phyloP scores from a whole-genome alignment of 2,329 filamentous ascomycete genomes.

The Penicillium sclerotiorum region DNA sequence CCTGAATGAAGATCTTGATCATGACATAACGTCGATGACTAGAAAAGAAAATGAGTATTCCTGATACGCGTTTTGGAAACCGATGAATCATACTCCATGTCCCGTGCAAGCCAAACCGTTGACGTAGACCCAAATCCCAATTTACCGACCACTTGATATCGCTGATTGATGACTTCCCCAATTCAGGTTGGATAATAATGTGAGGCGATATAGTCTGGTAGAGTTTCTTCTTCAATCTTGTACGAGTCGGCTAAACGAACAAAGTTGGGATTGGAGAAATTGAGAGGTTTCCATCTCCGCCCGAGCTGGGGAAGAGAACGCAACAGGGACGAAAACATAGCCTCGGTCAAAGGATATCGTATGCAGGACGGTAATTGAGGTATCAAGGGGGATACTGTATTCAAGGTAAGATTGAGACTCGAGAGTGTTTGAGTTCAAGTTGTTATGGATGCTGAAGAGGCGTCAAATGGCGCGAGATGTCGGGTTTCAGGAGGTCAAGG shows the following conservation, averaged over 20 bases:
- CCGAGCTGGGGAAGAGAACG: constrained; percentile 27
- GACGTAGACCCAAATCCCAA: constrained; percentile 40
- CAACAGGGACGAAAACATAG: constrained; percentile 15
- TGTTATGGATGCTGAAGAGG: too few relatives aligned
- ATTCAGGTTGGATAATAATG: constrained; percentile 35
- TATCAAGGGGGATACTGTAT: too few relatives aligned
- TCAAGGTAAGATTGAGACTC: too few relatives aligned
- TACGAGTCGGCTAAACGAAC: constrained; percentile 24
- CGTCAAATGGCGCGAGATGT: background rate
- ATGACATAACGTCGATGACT: constrained; percentile 33
- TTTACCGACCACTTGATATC: constrained; percentile 41
- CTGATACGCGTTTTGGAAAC: background rate
- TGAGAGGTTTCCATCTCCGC: constrained; percentile 35
- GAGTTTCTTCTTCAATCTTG: constrained; percentile 36
- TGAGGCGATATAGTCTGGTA: constrained; percentile 28
- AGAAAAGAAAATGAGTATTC: background rate
- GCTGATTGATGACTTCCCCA: constrained; percentile 31
- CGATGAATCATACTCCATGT: constrained; percentile 30
- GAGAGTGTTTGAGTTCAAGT: too few relatives aligned
- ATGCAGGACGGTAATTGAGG: too few relatives aligned
- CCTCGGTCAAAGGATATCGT: too few relatives aligned
- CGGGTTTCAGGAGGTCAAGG: too few relatives aligned
- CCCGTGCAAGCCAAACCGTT: constrained; percentile 41
- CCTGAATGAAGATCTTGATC: constrained; percentile 34
- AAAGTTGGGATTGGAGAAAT: constrained; percentile 35